Evolutionary conservation across 1,284 basidiomycete species (phyloP), one percentile per base, ranked within the genome.

Genomic region (Coniferiporia weirii): DNA sequence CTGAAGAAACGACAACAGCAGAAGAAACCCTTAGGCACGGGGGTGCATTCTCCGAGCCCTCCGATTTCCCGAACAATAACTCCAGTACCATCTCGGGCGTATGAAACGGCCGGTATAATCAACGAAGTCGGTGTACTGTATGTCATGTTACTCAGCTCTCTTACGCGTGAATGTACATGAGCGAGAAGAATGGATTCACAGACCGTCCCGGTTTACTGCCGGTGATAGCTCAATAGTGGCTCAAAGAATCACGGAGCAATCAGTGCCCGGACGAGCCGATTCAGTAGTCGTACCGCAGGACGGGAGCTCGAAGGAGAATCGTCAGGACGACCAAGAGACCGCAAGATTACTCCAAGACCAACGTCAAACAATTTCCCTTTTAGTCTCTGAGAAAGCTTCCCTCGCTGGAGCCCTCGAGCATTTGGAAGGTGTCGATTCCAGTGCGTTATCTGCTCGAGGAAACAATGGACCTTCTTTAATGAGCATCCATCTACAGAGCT

Each of bases 1-100:
- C 76, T 89, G 68, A 85, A 87, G 75, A 89, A 79, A 67, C 74
- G 85, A 69, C 82, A 84, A 61, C 85, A 88, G 65, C 81, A 85
- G 65, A 84, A 88, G 75, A 86, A 85, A 68, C 72, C 71, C 32
- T 63, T 68, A 50, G 64, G 72, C 45, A 68, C 76, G 46, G 75
- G 67, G 52, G 66, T 68, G 52, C 70, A 75, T 51, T 68, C 73
- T 13, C 70, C 71, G 27, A 82, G 73, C 61, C 80, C 80, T 0
- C 73, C 78, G 9, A 71, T 74, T 7, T 78, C 82, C 20, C 75
- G 84, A 64, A 69, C 75, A 27, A 67, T 64, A 17, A 47, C 66
- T 4, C 59, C 57, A 17, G 45, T 61, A 20, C 64, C 67, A 8
- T 48, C 66, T 32, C 71, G 22, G 53, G 66, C 22, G 52, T 66